Conservation (phyloP, 169 alveolate species). For the Plasmodium malariae region DNA sequence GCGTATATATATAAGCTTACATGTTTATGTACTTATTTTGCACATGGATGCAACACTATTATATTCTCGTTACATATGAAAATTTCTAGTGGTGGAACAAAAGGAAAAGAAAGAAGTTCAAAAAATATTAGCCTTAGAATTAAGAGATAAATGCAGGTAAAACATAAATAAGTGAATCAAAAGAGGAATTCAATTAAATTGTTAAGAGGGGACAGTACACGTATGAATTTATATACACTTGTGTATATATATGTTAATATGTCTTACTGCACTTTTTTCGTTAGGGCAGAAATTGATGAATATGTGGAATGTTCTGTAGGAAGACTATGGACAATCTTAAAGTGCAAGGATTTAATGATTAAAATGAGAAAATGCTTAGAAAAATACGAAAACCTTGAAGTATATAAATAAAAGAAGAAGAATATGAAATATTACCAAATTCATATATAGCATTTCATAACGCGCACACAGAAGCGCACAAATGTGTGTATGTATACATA, state of each 20-base stretch:
- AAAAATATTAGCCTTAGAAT: conserved; percentile 67
- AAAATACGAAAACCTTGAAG: conserved; percentile 73
- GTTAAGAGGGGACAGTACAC: not conserved
- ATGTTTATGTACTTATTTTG: no score
- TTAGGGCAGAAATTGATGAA: conserved; percentile 74
- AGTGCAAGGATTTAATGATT: conserved; percentile 72
- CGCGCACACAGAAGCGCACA: not conserved
- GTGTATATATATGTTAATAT: conserved; percentile 4
- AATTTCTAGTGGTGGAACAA: conserved; percentile 60
- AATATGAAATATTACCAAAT: not conserved
- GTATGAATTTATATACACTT: not conserved
- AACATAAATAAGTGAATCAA: not conserved
- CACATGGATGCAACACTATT: no score
- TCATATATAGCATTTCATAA: not conserved
- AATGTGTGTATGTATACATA: not conserved
- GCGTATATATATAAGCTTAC: no score
- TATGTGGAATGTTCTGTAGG: conserved; percentile 75
- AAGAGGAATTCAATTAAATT: not conserved
- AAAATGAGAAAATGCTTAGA: conserved; percentile 63
- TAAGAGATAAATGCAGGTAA: conserved; percentile 75
- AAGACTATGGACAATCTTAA: conserved; percentile 68
- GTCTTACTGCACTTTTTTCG: not conserved
- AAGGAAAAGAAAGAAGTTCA: conserved; percentile 75
- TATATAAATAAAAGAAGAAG: conserved; percentile 13
- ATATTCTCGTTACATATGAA: not conserved